Conservation (phyloP, 1,284 basidiomycete species). For the Pyrrhoderma noxium region DNA sequence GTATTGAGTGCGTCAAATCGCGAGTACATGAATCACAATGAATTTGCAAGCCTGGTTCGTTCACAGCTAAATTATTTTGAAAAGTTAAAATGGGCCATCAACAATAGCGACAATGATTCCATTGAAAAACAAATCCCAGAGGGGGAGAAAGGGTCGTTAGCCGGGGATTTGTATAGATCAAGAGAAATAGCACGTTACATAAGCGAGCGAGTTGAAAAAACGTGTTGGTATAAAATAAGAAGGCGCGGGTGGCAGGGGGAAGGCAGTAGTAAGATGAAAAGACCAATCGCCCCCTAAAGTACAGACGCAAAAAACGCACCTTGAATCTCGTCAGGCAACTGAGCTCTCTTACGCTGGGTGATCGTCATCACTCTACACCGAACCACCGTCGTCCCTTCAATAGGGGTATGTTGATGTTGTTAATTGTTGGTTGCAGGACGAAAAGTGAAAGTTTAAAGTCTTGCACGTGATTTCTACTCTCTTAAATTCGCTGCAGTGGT, state of each 20-base stretch:
- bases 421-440: no score
- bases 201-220: slow-evolving; percentile 32
- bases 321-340: slow-evolving; percentile 67
- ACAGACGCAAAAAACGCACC: slow-evolving; percentile 36
- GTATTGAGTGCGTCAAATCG: slow-evolving; percentile 83
- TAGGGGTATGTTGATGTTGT: no score
- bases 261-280: no score
- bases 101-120: not conserved
- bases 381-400: no score
- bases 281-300: no score
- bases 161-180: no score
- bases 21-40: slow-evolving; percentile 66
- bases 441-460: no score
- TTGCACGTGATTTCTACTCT: no score
- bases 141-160: no score
- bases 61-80: slow-evolving; percentile 42
- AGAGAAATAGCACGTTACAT: slow-evolving; percentile 29
- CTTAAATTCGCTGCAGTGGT: no score
- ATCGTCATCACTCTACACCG: slow-evolving; percentile 48
- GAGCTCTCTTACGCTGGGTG: slow-evolving; percentile 66
- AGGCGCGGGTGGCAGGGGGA: slow-evolving; percentile 9
- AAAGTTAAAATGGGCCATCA: not conserved
- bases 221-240: slow-evolving; percentile 18
- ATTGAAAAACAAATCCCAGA: no score
- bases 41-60: slow-evolving; percentile 71